These are phyloP conservation scores for Candida tammaniensis DNA, from an alignment of 805 yeast genomes.

Conservation along the genomic window DNA sequence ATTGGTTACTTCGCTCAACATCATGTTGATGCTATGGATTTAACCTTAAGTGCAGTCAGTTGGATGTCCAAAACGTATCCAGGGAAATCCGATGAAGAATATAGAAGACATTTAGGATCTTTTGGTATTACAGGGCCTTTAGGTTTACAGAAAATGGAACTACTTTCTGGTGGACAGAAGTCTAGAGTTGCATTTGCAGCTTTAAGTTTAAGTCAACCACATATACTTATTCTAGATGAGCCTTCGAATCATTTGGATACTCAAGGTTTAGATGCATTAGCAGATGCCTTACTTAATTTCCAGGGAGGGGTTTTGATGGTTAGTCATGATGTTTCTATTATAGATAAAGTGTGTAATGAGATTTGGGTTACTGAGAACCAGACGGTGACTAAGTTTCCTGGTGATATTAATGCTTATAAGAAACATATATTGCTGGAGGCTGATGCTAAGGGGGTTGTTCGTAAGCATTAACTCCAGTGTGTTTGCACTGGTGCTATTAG, in stretches of 20 bases:
- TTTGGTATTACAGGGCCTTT: constrained; percentile 95
- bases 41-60: constrained; percentile 77
- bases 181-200: constrained; percentile 98
- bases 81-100: constrained; percentile 94
- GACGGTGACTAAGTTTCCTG: constrained; percentile 72
- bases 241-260: constrained; percentile 99
- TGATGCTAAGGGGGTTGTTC: constrained; percentile 85
- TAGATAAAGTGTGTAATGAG: constrained; percentile 84
- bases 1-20: constrained; percentile 98
- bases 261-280: constrained; percentile 92
- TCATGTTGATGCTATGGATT: constrained; percentile 97
- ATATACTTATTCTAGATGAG: constrained; percentile 89
- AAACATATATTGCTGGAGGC: constrained; percentile 79
- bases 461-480: constrained; percentile 53
- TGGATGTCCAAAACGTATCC: constrained; percentile 92
- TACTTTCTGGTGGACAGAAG: constrained; percentile 96
- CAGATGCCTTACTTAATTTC: constrained; percentile 83
- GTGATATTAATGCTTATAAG: constrained; percentile 85
- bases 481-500: too few relatives aligned
- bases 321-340: constrained; percentile 93
- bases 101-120: constrained; percentile 93
- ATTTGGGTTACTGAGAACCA: constrained; percentile 95
- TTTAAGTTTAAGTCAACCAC: constrained; percentile 85
- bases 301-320: constrained; percentile 98
- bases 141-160: constrained; percentile 85